A percentile compares a stretch with the other conserved stretches of the same genome.
These are phyloP conservation scores for Cenococcum geophilum DNA, from an alignment of 495 filamentous ascomycete genomes.

Conservation along the genomic window DNA sequence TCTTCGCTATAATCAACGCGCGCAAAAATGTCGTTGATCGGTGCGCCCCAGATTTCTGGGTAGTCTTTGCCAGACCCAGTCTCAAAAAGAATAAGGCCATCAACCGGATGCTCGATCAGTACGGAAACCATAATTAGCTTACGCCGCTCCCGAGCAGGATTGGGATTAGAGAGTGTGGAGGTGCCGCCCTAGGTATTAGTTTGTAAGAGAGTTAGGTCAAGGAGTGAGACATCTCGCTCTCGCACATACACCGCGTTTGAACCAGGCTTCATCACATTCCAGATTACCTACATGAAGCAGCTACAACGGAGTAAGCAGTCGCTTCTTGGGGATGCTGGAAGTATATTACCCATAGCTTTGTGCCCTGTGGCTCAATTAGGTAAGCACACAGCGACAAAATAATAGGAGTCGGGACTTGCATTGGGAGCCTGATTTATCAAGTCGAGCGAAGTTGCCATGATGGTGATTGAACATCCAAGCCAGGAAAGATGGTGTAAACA, in stretches of 20 bases:
- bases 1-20: conserved; percentile 41
- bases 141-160: conserved; percentile 34
- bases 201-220: background rate
- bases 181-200: conserved; percentile 15
- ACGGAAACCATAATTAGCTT: conserved; percentile 43
- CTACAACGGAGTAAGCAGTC: conserved; percentile 6
- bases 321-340: background rate
- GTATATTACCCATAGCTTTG: conserved; percentile 31
- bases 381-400: background rate
- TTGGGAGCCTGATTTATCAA: conserved; percentile 25
- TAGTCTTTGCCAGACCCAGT: conserved; percentile 47
- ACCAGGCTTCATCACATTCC: conserved; percentile 31
- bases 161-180: conserved; percentile 25
- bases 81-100: conserved; percentile 49
- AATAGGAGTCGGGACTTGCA: conserved; percentile 4
- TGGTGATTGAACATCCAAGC: background rate
- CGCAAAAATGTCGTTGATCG: conserved; percentile 44
- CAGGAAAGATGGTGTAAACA: too few species aligned
- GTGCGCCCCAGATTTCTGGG: conserved; percentile 39
- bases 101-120: conserved; percentile 47
- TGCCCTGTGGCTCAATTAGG: conserved; percentile 13
- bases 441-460: conserved; percentile 19
- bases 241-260: conserved; percentile 23
- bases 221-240: background rate
- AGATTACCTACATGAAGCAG: conserved; percentile 30